Percentiles rank a stretch among this genome's conserved stretches.
Evolutionary conservation across 208 protist genomes (phyloP).

Genomic region (Leishmania braziliensis): DNA sequence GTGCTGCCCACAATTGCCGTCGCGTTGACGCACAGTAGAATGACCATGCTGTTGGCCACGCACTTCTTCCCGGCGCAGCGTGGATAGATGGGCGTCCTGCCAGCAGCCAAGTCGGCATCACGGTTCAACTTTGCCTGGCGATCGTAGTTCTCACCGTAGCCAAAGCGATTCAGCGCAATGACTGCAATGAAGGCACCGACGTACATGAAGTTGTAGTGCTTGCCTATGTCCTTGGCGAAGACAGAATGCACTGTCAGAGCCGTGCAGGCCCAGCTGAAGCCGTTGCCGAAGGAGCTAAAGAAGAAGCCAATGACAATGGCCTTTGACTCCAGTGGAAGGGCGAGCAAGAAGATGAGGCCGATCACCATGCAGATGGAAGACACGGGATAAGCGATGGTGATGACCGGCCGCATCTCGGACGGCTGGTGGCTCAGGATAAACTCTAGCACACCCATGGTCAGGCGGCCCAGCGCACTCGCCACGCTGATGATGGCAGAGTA

Average conservation of each 20-base stretch:
- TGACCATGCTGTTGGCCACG: slow-evolving; percentile 41
- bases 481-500: slow-evolving; percentile 62
- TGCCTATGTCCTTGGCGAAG: slow-evolving; percentile 69
- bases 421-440: slow-evolving; percentile 32
- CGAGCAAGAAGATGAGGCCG: slow-evolving; percentile 47
- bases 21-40: slow-evolving; percentile 53
- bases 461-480: slow-evolving; percentile 61
- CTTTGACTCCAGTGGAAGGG: slow-evolving; percentile 43
- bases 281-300: slow-evolving; percentile 60
- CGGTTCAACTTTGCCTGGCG: slow-evolving; percentile 42
- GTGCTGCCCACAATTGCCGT: slow-evolving; percentile 39
- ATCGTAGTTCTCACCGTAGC: slow-evolving; percentile 66
- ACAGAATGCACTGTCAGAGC: slow-evolving; percentile 44
- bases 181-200: slow-evolving; percentile 48
- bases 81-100: slow-evolving; percentile 34
- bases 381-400: slow-evolving; percentile 45
- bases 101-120: slow-evolving; percentile 16
- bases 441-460: slow-evolving; percentile 59
- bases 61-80: slow-evolving; percentile 45
- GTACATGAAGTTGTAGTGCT: slow-evolving; percentile 80
- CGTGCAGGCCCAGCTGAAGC: slow-evolving; percentile 62
- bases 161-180: slow-evolving; percentile 65
- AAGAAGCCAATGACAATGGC: slow-evolving; percentile 58
- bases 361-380: slow-evolving; percentile 39
- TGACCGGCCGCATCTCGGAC: slow-evolving; percentile 36